Evolutionary conservation across 2,329 filamentous ascomycete genomes (phyloP).

Genomic region (Pseudogymnoascus sp.): DNA sequence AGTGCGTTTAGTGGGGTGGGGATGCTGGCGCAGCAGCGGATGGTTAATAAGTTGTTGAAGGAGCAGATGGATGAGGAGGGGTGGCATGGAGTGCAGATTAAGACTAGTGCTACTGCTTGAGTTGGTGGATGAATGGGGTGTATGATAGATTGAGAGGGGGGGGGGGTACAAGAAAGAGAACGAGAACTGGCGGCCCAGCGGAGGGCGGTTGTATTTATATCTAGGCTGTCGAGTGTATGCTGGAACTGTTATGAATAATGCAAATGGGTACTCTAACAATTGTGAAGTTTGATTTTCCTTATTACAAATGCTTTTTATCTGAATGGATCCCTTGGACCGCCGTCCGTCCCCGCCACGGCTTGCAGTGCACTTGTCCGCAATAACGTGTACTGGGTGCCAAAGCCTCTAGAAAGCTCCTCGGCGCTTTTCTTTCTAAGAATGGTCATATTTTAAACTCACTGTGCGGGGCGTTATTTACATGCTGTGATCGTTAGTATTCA

Average conservation of each 20-base stretch:
- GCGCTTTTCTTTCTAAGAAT: background rate
- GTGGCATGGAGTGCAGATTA: constrained; percentile 78
- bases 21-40: constrained; percentile 73
- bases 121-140: background rate
- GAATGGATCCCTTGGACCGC: background rate
- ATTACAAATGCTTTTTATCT: constrained; percentile 3
- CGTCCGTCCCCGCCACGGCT: background rate
- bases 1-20: constrained; percentile 60
- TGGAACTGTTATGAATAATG: background rate
- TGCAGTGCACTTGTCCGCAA: background rate
- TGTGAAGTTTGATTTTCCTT: background rate
- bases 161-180: background rate
- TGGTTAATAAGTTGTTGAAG: constrained; percentile 67
- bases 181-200: background rate
- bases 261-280: background rate
- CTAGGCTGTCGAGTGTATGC: background rate
- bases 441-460: background rate
- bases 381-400: background rate
- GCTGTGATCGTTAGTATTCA: background rate
- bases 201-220: background rate
- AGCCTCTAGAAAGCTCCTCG: background rate
- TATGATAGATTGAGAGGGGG: background rate
- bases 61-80: constrained; percentile 58
- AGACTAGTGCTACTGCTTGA: constrained; percentile 46
- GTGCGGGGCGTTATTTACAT: background rate